Evolutionary conservation across 306 rosid species (phyloP), one percentile per base, ranked within the genome.

Genomic region (Pueraria montana): DNA sequence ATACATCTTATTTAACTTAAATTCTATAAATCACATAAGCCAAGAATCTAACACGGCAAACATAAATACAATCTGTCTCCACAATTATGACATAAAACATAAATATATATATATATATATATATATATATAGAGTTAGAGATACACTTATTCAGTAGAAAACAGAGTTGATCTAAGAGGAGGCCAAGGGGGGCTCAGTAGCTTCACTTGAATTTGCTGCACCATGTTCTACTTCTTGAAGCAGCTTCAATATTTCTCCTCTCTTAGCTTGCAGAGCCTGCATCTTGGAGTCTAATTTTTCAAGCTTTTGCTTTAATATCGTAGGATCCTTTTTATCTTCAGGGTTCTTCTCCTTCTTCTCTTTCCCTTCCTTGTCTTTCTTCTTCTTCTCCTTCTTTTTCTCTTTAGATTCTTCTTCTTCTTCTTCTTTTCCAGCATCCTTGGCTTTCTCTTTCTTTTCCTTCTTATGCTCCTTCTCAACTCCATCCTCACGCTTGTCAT

Each of bases 281-380:
- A 90, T 89, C 70, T 92, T 89, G 30, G 84, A 0, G 2, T 92
- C 94, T 64, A 90, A 38, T 80, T 89, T 90, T 58, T 87, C 91
- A 59, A 92, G 92, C 87, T 89, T 90, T 72, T 77, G 85, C 79
- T 76, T 88, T 26, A 92, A 85, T 70, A 80, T 92, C 27, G 62
- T 7, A 4, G 91, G 91, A 30, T 92, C 94, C 8, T 62, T 92
- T 58, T 78, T 85, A 58, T 91, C 93, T 73, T 84, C 91, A 18
- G 94, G 94, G 76, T 85, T 83, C 85, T 89, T 90, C 14, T 88
- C 72, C 84, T 91, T 88, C 76, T 87, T 78, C 74, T 87, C 84
- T 32, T 74, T 43, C 49, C 74, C 52, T 16, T 80, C 80, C 72
- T 80, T 70, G 32, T 72, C 69, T 8, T 83, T 83, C 84, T 88